Conservation (phyloP, 192 early-diverging fungal genomes). For the Podila epigama region DNA sequence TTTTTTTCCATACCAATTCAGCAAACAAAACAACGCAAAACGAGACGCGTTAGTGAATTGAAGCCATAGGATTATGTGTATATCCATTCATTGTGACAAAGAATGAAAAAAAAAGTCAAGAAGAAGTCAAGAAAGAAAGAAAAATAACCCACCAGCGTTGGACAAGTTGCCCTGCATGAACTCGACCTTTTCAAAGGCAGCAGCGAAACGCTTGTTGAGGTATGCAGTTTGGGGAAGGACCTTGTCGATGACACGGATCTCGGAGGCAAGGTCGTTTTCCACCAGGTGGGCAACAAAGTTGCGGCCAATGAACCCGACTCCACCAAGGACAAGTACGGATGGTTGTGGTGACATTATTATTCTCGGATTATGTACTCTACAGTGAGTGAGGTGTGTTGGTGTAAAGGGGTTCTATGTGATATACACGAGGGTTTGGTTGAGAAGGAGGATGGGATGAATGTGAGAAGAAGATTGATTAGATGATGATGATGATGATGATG, state of each 20-base stretch:
- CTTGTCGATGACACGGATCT: slow-evolving; percentile 83
- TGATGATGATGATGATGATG: neutral
- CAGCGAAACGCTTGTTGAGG: slow-evolving; percentile 65
- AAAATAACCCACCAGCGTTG: slow-evolving; percentile 62
- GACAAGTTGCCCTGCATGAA: slow-evolving; percentile 82
- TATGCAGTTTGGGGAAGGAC: slow-evolving; percentile 82
- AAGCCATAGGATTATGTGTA: too few relatives aligned
- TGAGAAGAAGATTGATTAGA: neutral
- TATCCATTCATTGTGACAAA: slow-evolving; percentile 7
- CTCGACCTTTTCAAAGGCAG: slow-evolving; percentile 76
- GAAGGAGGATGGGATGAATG: neutral
- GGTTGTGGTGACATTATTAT: slow-evolving; percentile 55
- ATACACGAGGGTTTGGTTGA: neutral
- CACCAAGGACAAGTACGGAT: slow-evolving; percentile 81
- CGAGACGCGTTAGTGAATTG: too few relatives aligned
- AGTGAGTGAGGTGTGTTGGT: slow-evolving; percentile 5
- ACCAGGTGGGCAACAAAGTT: slow-evolving; percentile 77
- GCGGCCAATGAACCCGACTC: slow-evolving; percentile 87
- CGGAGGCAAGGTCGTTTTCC: slow-evolving; percentile 66
- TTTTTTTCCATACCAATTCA: too few relatives aligned
- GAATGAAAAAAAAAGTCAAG: too few relatives aligned
- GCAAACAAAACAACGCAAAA: too few relatives aligned
- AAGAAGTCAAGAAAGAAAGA: neutral
- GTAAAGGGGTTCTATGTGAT: neutral
- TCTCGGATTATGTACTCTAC: too few relatives aligned